These are phyloP conservation scores for Pseudozyma flocculosa DNA, from an alignment of 1,284 basidiomycete species.

Conservation along the genomic window DNA sequence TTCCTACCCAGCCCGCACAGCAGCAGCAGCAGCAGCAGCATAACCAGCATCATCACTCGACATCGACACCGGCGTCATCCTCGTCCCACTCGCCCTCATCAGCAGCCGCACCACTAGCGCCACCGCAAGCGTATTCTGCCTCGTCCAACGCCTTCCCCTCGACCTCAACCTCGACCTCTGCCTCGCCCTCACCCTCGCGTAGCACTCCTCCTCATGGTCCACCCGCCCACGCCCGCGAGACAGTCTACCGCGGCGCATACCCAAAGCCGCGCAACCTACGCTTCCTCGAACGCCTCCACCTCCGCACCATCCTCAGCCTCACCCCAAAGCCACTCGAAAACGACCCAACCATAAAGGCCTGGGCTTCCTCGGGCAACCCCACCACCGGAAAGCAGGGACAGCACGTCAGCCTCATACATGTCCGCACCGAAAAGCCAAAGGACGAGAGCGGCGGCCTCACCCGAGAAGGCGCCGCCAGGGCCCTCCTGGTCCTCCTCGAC, in stretches of 20 bases:
- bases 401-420: constrained; percentile 39
- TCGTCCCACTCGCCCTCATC: too few relatives aligned
- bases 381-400: constrained; percentile 2
- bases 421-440: constrained; percentile 53
- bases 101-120: too few relatives aligned
- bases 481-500: constrained; percentile 43
- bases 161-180: neutral
- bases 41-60: neutral
- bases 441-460: constrained; percentile 52
- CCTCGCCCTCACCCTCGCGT: neutral
- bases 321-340: constrained; percentile 51
- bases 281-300: constrained; percentile 48
- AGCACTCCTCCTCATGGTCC: neutral
- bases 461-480: constrained; percentile 44
- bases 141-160: neutral
- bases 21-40: too few relatives aligned
- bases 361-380: constrained; percentile 21
- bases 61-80: neutral
- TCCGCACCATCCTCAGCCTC: constrained; percentile 50
- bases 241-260: constrained; percentile 53
- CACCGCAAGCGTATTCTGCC: neutral
- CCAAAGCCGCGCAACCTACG: constrained; percentile 49
- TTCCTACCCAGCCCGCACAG: constrained; percentile 6
- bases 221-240: constrained; percentile 33
- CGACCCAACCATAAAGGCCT: constrained; percentile 30